Evolutionary conservation across 2,329 filamentous ascomycete species (phyloP), one percentile per base, ranked within the genome.

Genomic region (Monilinia fructigena): DNA sequence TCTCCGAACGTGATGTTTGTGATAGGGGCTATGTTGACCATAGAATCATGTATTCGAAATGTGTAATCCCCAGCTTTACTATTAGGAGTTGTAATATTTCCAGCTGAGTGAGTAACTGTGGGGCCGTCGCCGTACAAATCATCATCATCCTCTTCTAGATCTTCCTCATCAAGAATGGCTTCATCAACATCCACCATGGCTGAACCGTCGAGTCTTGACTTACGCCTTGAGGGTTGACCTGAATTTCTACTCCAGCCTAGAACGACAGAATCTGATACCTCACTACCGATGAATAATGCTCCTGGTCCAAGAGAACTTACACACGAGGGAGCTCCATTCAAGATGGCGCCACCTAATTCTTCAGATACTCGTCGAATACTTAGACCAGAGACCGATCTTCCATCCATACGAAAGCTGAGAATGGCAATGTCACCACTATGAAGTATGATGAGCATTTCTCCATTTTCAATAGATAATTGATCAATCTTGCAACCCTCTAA

Each of bases 371-470:
- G 78, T 69, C 86, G 87, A 63, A 99, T 79, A n/a, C 84, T 86
- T 68, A 99, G 82, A 1, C 92, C 93, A 35, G 93, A 96, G 2
- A 99, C 92, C 2, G 91, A 96, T 65, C 95, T 86, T 20, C 96
- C 95, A 75, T 97, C 93, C 68, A 97, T 86, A 65, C 87, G 88
- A 79, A 99, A 97, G 20, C 85, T 89, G 16, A 98, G 78, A 28
- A 95, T 83, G 12, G 87, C 87, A 58, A 97, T 81, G 26, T 85
- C 84, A 0, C 95, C 95, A 72, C 89, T 87, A 66, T 86, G 86
- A 35, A 96, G 82, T 8, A 95, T 84, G 45, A 99, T 82, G n/a
- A 99, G 81, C 68, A 98, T 83, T 74, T 98, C 93, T 2, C 92
- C 92, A 38, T 85, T 88, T 63, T 93, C 89, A 20, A 86, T 83